Percentiles rank a stretch among this genome's conserved stretches.
Evolutionary conservation across 2,329 filamentous ascomycete genomes (phyloP).

Genomic region (Epichloe sp.): DNA sequence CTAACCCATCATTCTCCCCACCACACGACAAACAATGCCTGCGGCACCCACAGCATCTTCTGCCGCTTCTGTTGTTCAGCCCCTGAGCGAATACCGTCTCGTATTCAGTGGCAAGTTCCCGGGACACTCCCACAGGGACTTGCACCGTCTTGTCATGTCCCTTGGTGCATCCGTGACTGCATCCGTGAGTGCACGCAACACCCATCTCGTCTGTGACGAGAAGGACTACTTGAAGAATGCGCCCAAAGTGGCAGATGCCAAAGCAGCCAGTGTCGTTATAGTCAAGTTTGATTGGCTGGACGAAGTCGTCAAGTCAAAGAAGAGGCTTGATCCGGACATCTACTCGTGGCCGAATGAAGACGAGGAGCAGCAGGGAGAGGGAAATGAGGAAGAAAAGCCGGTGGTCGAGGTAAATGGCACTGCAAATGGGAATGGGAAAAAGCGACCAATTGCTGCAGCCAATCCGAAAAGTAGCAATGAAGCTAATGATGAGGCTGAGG

Average conservation of each 20-base stretch:
- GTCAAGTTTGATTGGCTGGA: conserved; percentile 48
- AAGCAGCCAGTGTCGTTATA: conserved; percentile 35
- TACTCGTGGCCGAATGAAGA: conserved; percentile 12
- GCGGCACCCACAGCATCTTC: conserved; percentile 1
- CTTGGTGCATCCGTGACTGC: conserved; percentile 37
- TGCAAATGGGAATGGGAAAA: conserved; percentile 14
- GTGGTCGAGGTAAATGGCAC: conserved; percentile 9
- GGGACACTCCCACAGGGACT: conserved; percentile 35
- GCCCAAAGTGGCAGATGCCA: conserved; percentile 37
- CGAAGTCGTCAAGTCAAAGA: conserved; percentile 32
- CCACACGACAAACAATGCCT: background rate
- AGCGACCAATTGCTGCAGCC: conserved; percentile 13
- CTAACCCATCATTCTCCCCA: background rate
- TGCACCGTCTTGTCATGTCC: conserved; percentile 31
- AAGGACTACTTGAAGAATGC: conserved; percentile 36
- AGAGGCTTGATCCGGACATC: conserved; percentile 13
- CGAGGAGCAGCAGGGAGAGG: background rate
- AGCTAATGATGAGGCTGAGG: conserved; percentile 9
- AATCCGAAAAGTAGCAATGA: conserved; percentile 10
- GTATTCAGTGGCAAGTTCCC: conserved; percentile 49
- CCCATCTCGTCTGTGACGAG: conserved; percentile 43
- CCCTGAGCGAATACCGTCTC: conserved; percentile 37
- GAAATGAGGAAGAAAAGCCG: conserved; percentile 5
- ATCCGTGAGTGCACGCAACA: conserved; percentile 35
- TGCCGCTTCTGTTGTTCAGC: conserved; percentile 9